These are phyloP conservation scores for Alternaria sp. DNA, from an alignment of 2,329 filamentous ascomycete genomes.

Conservation along the genomic window DNA sequence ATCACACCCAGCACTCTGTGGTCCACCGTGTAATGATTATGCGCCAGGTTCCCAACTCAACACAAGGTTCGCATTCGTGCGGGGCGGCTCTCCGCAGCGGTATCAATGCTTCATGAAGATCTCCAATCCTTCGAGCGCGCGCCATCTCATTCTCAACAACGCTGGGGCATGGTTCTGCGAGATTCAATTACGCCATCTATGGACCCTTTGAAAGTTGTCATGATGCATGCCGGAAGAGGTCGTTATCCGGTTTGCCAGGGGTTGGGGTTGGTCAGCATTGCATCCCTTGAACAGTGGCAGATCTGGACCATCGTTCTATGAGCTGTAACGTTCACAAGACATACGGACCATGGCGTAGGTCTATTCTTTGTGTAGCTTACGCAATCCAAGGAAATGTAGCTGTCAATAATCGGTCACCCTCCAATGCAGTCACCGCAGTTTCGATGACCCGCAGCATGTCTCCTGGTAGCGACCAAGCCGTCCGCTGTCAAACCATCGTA, in stretches of 20 bases:
- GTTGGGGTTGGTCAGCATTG: neutral
- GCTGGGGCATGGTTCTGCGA: neutral
- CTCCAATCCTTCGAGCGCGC: neutral
- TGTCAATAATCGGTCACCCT: neutral
- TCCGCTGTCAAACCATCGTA: neutral
- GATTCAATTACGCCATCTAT: neutral
- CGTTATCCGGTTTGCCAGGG: neutral
- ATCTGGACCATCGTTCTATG: neutral
- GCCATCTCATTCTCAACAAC: neutral
- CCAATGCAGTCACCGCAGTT: neutral
- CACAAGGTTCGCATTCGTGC: neutral
- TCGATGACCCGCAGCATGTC: neutral
- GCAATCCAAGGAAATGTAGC: neutral
- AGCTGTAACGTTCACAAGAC: no score
- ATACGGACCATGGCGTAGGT: neutral
- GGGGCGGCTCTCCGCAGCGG: slow-evolving; percentile 2
- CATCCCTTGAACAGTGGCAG: neutral
- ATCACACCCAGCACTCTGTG: neutral
- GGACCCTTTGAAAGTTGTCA: neutral
- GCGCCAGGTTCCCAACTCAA: neutral
- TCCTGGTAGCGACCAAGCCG: neutral
- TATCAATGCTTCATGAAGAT: neutral
- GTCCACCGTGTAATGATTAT: neutral
- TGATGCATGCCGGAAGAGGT: neutral
- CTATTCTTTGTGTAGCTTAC: neutral